Base-by-base conservation (phyloP, 805 yeast genomes). In the Saccharomycopsis javanensis region DNA sequence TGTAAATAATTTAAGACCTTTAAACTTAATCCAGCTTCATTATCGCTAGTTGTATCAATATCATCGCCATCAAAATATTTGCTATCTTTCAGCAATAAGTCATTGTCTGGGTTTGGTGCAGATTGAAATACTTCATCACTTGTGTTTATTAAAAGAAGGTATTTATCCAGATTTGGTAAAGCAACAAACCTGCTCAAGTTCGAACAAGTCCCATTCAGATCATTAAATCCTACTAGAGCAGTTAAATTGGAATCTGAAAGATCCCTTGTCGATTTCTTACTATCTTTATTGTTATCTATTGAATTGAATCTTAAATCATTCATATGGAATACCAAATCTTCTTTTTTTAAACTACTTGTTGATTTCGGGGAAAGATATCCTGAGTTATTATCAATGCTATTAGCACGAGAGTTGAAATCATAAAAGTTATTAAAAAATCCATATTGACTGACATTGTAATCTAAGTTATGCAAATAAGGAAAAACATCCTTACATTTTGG, bases 381-480 rank as follows among this genome's bases (percentile, higher is more conserved):
- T 8, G 35, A n/a, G 3, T 16, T 27, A 10, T 25, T 15, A 11
- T 10, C 18, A 27, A 35, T 37, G 15, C 4, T 23, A 52, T n/a
- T n/a, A 20, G 20, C 10, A 23, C 16, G 27, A 33, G 53, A 8
- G 27, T 42, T 52, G 27, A 38, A 52, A 23, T 11, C n/a, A 20
- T 42, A 42, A 20, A 42, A 55, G 16, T 52, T 45, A 30, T 53
- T 55, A 55, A 60, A 58, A 38, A 56, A 60, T 27, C 25, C 50
- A 31, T 50, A 60, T 23, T 60, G 63, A 23, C 57, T 58, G 16
- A 30, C 23, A 37, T 60, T 60, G 13, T 56, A 48, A 28, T 60
- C 61, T 30, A 60, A 45, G 30, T 60, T 60, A 42, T 60, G 63
- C 27, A 60, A 55, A 50, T 60, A 60, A 7, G 63, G 63, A 48